These are phyloP conservation scores for Camelina neglecta DNA, from an alignment of 345 rosid species.

Conservation along the genomic window DNA sequence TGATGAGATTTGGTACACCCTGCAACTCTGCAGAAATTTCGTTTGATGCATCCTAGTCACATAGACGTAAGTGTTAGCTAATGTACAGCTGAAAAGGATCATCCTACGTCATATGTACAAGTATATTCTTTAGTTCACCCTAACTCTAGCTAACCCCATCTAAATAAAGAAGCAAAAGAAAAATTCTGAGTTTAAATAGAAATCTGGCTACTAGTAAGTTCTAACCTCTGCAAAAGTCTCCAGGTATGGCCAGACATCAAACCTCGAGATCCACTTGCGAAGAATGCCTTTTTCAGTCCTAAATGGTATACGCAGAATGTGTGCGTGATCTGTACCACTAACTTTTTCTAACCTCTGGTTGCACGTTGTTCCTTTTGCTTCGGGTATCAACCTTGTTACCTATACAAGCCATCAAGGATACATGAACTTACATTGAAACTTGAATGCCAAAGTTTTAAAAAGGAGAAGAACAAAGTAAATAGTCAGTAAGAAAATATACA, in stretches of 20 bases:
- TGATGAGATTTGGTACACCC: constrained; percentile 58
- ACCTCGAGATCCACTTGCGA: constrained; percentile 63
- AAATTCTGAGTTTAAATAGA: not conserved
- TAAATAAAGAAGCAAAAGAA: constrained; percentile 2
- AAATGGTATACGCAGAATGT: constrained; percentile 58
- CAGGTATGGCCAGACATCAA: constrained; percentile 60
- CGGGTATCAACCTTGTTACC: constrained; percentile 59
- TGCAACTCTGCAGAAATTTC: constrained; percentile 61
- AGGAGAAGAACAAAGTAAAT: not conserved
- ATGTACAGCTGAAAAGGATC: not conserved
- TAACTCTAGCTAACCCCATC: constrained; percentile 8
- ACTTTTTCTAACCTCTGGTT: constrained; percentile 60
- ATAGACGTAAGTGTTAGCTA: constrained; percentile 20
- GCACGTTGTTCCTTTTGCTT: constrained; percentile 60
- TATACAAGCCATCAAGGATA: constrained; percentile 10
- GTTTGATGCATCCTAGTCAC: constrained; percentile 56
- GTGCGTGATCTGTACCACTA: constrained; percentile 55
- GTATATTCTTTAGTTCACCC: not conserved
- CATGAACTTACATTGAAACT: not conserved
- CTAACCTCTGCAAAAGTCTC: constrained; percentile 63
- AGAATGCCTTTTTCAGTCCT: constrained; percentile 57
- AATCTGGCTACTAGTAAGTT: not conserved
- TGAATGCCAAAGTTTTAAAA: not conserved
- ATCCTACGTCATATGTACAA: not conserved
- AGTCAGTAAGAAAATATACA: constrained; percentile 40